Base-by-base conservation (phyloP, 805 yeast species). In the Ascoidea rubescens region DNA sequence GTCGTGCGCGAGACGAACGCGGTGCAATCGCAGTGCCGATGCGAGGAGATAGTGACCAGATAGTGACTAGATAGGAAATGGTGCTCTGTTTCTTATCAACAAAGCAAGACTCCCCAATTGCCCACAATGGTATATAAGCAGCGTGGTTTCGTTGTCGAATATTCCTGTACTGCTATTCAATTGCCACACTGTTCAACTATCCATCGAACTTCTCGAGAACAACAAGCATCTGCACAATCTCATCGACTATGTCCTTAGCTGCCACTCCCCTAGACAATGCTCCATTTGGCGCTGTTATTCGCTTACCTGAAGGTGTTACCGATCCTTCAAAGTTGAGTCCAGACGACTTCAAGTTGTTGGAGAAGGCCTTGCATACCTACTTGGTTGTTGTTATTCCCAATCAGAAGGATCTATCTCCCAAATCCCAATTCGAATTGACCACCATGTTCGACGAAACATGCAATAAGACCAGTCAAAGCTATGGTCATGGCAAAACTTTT, bases 401-500 rank as follows among this genome's bases (percentile, higher is more conserved):
- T 46, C 91, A 84, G 66, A 78, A 72, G n/a, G 68, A 78, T 5
- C 72, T 88, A 45, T 57, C 80, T 3, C 95, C 96, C 37, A 71
- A 76, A 53, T 81, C 90, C 1, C 96, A 88, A 67, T 86, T 83
- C 67, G 66, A 73, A 31, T 72, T 88, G 51, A 88, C 96, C 33
- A 76, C 82, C 54, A 76, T 85, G 59, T 84, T 87, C 62, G 96
- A 88, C 61, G 88, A 91, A 30, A 70, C 87, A 4, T 73, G 81
- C 53, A 70, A 68, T 48, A 57, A 57, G 31, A 60, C 60, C n/a
- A 67, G 68, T 8, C 82, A 84, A 46, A 76, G 77, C 30, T 88
- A 88, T 60, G 96, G 96, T 37, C 96, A 88, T 60, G 90, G 91
- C 53, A 84, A 86, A 63, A 84, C 85, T 55, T 79, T 80, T 64